Evolutionary conservation across 2,329 filamentous ascomycete species (phyloP), one percentile per base, ranked within the genome.

Genomic region (Immersiporthe knoxdaviesiana): DNA sequence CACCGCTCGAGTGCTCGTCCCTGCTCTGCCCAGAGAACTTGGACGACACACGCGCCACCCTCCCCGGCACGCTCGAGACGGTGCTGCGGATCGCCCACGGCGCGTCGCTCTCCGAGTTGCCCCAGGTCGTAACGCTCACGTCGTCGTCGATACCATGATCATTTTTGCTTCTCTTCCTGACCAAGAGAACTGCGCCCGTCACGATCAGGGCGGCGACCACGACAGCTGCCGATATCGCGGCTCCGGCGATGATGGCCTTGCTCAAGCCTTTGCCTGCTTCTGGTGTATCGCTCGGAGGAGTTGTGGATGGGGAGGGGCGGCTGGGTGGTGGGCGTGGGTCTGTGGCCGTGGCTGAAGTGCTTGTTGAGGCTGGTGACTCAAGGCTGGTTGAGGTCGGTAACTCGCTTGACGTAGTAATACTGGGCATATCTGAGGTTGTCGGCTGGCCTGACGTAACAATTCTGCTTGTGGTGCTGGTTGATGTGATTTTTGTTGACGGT

Each of bases 101-200:
- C 5, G 39, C 61, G 7, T 47, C 61, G 39, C 61, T 63, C 61
- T 63, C 61, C 16, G 39, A 47, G 24, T 63, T 63, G 6, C 61
- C 61, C 61, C 61, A 63, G 14, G 61, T 63, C 16, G 61, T 63
- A 18, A 63, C 18, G 61, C 61, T 63, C 16, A 41, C 41, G 27
- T 63, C 5, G 14, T 63, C 61, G 37, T 39, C 12, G 7, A 41
- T 30, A 4, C 24, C n/a, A 24, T 44, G 16, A 24, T 32, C 30
- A 24, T 32, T 18, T 6, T 2, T 59, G 6, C 10, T 32, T 6
- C 4, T 59, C 30, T 32, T 21, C 7, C 56, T 59, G 56, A 37
- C 56, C 18, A 59, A 32, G 3, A 59, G 10, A 21, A 35, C 12
- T 2, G 10, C 30, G 8, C 56, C 56, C 16, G 21, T 59, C 32